A percentile compares a stretch with the other conserved stretches of the same genome.
Evolutionary conservation across 2,329 filamentous ascomycete species (phyloP).

Genomic region (Fulvia fulva): DNA sequence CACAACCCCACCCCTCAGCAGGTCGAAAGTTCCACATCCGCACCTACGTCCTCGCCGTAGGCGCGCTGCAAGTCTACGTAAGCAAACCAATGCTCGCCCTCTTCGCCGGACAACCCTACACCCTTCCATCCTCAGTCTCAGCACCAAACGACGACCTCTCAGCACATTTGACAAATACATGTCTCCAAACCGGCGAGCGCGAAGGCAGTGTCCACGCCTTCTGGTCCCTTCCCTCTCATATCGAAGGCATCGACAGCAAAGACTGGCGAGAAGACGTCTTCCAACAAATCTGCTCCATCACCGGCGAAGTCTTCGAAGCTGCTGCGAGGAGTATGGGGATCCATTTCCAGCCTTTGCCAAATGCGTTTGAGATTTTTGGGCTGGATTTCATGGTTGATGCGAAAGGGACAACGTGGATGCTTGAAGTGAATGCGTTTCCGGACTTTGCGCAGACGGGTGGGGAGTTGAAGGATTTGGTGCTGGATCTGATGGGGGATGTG

Average conservation of each 20-base stretch:
- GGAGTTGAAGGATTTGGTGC: slow-evolving; percentile 67
- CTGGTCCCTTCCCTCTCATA: slow-evolving; percentile 58
- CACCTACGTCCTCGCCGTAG: slow-evolving; percentile 80
- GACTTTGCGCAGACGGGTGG: slow-evolving; percentile 90
- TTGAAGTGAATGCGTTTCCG: slow-evolving; percentile 94
- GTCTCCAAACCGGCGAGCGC: slow-evolving; percentile 62
- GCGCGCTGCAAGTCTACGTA: slow-evolving; percentile 75
- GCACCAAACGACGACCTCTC: slow-evolving; percentile 54
- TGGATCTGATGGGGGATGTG: slow-evolving; percentile 71
- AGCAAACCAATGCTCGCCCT: slow-evolving; percentile 90
- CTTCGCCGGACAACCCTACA: slow-evolving; percentile 75
- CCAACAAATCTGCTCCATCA: slow-evolving; percentile 67
- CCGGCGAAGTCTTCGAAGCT: slow-evolving; percentile 78
- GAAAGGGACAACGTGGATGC: slow-evolving; percentile 62
- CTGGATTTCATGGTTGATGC: slow-evolving; percentile 82
- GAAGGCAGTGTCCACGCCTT: slow-evolving; percentile 69
- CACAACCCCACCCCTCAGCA: slow-evolving; percentile 43
- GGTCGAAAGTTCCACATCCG: slow-evolving; percentile 90
- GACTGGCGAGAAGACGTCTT: slow-evolving; percentile 62
- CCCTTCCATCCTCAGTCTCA: slow-evolving; percentile 52
- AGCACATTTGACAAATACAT: slow-evolving; percentile 90
- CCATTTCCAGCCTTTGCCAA: slow-evolving; percentile 85
- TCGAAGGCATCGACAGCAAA: slow-evolving; percentile 25
- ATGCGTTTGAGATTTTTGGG: slow-evolving; percentile 89
- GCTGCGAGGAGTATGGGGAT: slow-evolving; percentile 78